Conservation (phyloP, 129 eudicot species). For the Calendula officinalis region DNA sequence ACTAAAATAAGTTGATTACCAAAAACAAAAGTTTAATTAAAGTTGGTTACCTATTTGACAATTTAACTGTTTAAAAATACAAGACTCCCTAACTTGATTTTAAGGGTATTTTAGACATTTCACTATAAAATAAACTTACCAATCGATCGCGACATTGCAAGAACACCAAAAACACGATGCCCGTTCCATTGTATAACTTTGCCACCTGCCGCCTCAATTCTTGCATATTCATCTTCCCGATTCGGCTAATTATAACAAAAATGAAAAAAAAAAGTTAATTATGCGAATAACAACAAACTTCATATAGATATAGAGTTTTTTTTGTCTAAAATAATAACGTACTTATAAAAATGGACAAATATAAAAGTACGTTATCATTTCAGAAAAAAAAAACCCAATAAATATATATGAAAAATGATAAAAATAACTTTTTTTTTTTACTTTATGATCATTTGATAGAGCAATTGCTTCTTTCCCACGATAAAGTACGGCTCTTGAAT, state of each 20-base stretch:
- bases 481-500: constrained; percentile 85
- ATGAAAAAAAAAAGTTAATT: constrained; percentile 2
- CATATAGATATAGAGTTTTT: not conserved
- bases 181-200: constrained; percentile 95
- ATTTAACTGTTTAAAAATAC: not conserved
- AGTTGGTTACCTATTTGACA: not conserved
- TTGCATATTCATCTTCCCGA: constrained; percentile 86
- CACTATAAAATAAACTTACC: constrained; percentile 46
- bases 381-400: no score
- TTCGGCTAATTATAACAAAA: constrained; percentile 51
- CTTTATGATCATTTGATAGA: constrained; percentile 77
- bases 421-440: constrained; percentile 34
- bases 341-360: no score
- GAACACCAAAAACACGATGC: constrained; percentile 91
- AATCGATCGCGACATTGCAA: constrained; percentile 95
- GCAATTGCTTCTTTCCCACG: constrained; percentile 84
- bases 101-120: constrained; percentile 15
- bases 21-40: not conserved
- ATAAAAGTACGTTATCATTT: no score
- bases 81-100: not conserved
- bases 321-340: no score
- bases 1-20: not conserved
- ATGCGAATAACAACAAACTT: not conserved
- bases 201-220: constrained; percentile 92
- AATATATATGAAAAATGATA: not conserved